Conservation (phyloP, 1,284 basidiomycete genomes). For the Cystobasidium slooffiae region DNA sequence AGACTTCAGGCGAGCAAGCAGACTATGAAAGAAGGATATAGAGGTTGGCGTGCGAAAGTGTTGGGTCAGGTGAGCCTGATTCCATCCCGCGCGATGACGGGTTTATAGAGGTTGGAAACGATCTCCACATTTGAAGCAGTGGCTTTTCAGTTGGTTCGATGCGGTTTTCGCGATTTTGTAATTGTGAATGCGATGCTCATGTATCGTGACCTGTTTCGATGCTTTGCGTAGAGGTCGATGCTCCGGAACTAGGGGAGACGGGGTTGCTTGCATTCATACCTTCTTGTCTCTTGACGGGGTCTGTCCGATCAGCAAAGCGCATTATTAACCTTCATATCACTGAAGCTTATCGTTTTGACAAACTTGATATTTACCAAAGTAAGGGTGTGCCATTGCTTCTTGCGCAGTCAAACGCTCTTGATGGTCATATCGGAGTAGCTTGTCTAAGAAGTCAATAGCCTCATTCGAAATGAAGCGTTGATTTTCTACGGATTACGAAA, state of each 20-base stretch:
- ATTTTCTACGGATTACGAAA: slow-evolving; percentile 66
- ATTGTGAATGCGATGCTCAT: too few relatives aligned
- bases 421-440: slow-evolving; percentile 93
- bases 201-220: slow-evolving; percentile 25
- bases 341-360: background rate
- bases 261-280: slow-evolving; percentile 8
- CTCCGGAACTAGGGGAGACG: slow-evolving; percentile 12
- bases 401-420: slow-evolving; percentile 92
- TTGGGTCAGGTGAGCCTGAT: too few relatives aligned
- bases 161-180: too few relatives aligned
- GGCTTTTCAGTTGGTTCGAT: too few relatives aligned
- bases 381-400: slow-evolving; percentile 85
- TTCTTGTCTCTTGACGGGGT: slow-evolving; percentile 31
- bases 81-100: too few relatives aligned
- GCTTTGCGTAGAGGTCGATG: slow-evolving; percentile 22
- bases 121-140: too few relatives aligned
- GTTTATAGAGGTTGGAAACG: too few relatives aligned
- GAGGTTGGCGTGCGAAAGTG: too few relatives aligned
- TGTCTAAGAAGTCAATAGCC: slow-evolving; percentile 91
- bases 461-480: slow-evolving; percentile 97
- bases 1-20: too few relatives aligned
- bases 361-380: slow-evolving; percentile 63
- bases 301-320: background rate
- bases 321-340: background rate
- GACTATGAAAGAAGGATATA: too few relatives aligned